Evolutionary conservation across 164 flowering plant species (phyloP).

Genomic region (Nymphaea colorata): DNA sequence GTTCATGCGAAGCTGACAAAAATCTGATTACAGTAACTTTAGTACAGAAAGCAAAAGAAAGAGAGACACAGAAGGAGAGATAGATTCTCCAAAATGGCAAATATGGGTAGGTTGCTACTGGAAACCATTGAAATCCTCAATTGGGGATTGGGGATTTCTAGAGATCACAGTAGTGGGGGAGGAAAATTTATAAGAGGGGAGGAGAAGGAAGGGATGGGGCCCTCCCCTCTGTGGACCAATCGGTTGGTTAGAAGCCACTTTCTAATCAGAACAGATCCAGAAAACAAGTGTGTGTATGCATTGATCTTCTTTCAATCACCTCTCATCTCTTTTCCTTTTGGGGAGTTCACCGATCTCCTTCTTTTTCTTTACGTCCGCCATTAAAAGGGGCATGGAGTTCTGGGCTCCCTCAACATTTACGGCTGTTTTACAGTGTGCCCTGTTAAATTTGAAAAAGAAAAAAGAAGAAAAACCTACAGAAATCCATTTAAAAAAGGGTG

Average conservation of each 20-base stretch:
- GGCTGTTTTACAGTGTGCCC: background rate
- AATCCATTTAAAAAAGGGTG: background rate
- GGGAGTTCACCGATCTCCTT: background rate
- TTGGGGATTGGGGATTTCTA: background rate
- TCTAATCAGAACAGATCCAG: too few species aligned
- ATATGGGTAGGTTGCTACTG: background rate
- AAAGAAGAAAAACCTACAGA: background rate
- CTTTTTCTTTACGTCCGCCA: background rate
- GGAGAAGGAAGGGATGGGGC: background rate
- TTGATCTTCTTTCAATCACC: background rate
- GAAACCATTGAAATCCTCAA: background rate
- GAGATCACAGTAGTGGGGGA: background rate
- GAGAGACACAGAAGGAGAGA: background rate
- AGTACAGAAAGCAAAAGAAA: background rate
- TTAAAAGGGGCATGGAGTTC: background rate
- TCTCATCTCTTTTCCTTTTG: background rate
- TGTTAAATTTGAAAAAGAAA: too few species aligned
- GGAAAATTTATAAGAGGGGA: background rate
- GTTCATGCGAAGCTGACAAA: background rate
- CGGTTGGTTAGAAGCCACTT: background rate
- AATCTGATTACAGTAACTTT: background rate
- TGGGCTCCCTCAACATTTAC: background rate
- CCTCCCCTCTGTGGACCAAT: background rate
- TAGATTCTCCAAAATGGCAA: background rate
- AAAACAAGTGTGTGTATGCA: too few species aligned